Evolutionary conservation across 139 green algal genomes (phyloP), one percentile per base, ranked within the genome.

Genomic region (Asterochloris sp.): DNA sequence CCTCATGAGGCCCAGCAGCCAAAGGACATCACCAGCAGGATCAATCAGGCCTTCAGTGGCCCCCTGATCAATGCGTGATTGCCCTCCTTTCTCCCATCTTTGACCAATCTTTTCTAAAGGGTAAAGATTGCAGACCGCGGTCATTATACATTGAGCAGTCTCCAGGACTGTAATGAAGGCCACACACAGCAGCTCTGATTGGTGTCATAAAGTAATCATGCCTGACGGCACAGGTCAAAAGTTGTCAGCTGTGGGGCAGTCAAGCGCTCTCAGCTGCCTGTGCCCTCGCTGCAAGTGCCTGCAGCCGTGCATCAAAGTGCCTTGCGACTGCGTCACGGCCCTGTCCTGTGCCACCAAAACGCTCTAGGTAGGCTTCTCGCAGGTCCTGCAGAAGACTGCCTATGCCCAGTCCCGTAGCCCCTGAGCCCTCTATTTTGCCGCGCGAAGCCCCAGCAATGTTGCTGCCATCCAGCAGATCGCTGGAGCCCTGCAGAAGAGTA

Each of bases 1-100:
- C 95, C 95, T 0, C 97, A 99, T 87, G 87, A 87, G 47, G 97
- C 97, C 60, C 97, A 99, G 91, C 86, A 95, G 86, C 95, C 97
- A 27, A 79, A 87, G 0, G 94, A 98, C 88, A 95, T 98, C 89
- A 98, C 96, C 28, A 77, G 76, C 61, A 81, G 91, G 78, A 94
- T 98, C 86, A 86, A 84, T 79, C 73, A 86, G 62, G 95, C 92
- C 83, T 60, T 80, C 60, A 80, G 54, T 27, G 69, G 69, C 4
- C 38, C 38, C 6, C 38, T 54, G 38, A 54, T 54, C 38, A 54
- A 54, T 54, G 38, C 38, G 6, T 54, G 38, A 54, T 54, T 10
- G 38, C 38, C n/a, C n/a, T 54, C 38, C 38, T 54, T 54, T 54
- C 38, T 54, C 38, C 38, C 38, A 54, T 54, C 2, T 54, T 54